These are phyloP conservation scores for Chaetothyriales sp. DNA, from an alignment of 2,329 filamentous ascomycete species.

Conservation along the genomic window DNA sequence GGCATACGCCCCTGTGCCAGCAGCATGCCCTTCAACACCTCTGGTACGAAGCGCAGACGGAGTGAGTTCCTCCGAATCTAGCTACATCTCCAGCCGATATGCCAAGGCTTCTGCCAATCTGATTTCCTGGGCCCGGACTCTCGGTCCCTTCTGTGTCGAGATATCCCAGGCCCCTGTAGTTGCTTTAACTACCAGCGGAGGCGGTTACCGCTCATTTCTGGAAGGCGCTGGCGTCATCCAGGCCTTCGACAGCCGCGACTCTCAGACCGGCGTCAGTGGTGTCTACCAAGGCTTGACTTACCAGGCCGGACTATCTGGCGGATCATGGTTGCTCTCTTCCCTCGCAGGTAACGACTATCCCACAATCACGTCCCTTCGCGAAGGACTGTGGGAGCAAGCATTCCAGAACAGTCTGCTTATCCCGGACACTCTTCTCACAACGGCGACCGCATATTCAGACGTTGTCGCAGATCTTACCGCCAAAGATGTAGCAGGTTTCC, in stretches of 20 bases:
- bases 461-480: slow-evolving; percentile 24
- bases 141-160: background rate
- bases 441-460: slow-evolving; percentile 20
- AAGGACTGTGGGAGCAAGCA: slow-evolving; percentile 28
- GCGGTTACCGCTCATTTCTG: slow-evolving; percentile 31
- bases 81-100: slow-evolving; percentile 28
- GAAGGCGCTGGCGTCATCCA: slow-evolving; percentile 29
- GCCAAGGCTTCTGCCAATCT: slow-evolving; percentile 27
- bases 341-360: slow-evolving; percentile 35
- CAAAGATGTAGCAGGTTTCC: slow-evolving; percentile 28
- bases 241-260: slow-evolving; percentile 32
- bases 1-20: slow-evolving; percentile 25
- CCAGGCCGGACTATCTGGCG: slow-evolving; percentile 34
- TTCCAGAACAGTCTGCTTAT: slow-evolving; percentile 27
- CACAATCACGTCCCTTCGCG: slow-evolving; percentile 28
- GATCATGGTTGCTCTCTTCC: slow-evolving; percentile 34
- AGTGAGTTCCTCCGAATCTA: slow-evolving; percentile 26
- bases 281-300: slow-evolving; percentile 36
- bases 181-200: slow-evolving; percentile 31
- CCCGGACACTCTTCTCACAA: slow-evolving; percentile 23
- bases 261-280: slow-evolving; percentile 25
- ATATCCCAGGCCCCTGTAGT: slow-evolving; percentile 27
- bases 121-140: slow-evolving; percentile 26
- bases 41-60: slow-evolving; percentile 27
- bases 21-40: slow-evolving; percentile 26